Base-by-base conservation (phyloP, 345 rosid species). In the Syzygium grande region DNA sequence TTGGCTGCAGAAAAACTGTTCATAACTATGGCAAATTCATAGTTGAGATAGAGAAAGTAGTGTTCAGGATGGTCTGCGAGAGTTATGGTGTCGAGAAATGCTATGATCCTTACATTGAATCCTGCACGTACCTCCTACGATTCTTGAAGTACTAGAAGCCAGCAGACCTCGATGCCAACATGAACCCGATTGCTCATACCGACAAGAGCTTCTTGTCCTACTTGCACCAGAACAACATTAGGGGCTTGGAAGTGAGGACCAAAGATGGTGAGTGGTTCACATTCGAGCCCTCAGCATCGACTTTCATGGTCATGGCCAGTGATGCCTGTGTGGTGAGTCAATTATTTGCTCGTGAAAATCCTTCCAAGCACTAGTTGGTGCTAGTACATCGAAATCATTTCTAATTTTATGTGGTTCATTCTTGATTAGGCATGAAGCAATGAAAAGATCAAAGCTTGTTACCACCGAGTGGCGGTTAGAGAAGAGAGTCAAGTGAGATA, bases 391-490 rank as follows among this genome's bases (percentile, higher is more conserved):
- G 7, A 77, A 9, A 10, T 73, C 34, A 61, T n/a, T 61, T 61
- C 38, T n/a, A n/a, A 14, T 61, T n/a, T n/a, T 13, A 34, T n/a
- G 34, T 15, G 19, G 73, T n/a, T 29, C 17, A 6, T 61, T 61
- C 34, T 61, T 61, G 19, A 34, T 12, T 55, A 92, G 93, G 93
- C 90, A 77, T 89, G 92, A 92, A 90, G 90, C 84, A 92, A 90
- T 87, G 90, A 84, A 68, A 88, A 86, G 84, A 68, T 89, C 68
- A 83, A 84, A 21, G 79, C 90, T n/a, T 63, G 90, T 54, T 84
- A 51, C 5, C 92, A 91, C 85, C 59, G 90, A 56, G 94, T 91
- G 29, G 79, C 54, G 5, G 86, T 89, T 84, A 88, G 38, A 17
- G 91, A 79, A 30, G 84, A 84, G 16, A 85, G 58, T 6, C 84